Percentiles rank a stretch among this genome's conserved stretches.
These are phyloP conservation scores for Thielaviopsis cerberus DNA, from an alignment of 2,329 filamentous ascomycete genomes.

Conservation along the genomic window DNA sequence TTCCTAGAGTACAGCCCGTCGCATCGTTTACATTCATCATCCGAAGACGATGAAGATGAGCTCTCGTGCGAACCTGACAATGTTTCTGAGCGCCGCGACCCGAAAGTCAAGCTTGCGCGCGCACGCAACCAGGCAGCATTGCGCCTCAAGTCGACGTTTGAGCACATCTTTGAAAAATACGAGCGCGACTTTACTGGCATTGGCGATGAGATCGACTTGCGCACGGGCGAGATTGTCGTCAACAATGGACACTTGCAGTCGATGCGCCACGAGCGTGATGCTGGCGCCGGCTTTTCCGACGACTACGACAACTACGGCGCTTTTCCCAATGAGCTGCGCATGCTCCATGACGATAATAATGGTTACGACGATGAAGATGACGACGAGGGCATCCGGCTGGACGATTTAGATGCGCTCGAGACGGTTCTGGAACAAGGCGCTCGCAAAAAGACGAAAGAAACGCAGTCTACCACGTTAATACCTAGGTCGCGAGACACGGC, in stretches of 20 bases:
- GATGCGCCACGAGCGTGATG: constrained; percentile 38
- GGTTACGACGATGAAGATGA: constrained; percentile 20
- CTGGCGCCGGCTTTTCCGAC: constrained; percentile 20
- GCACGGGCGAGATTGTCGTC: constrained; percentile 65
- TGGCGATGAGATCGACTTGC: constrained; percentile 77
- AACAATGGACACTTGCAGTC: constrained; percentile 66
- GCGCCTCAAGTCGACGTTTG: constrained; percentile 66
- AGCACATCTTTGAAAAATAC: constrained; percentile 80
- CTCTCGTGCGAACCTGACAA: constrained; percentile 29
- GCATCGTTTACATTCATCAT: background rate
- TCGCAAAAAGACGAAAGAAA: background rate
- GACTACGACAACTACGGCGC: constrained; percentile 9
- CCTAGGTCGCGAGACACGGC: background rate
- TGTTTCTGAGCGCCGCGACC: constrained; percentile 29
- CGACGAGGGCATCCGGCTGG: constrained; percentile 20
- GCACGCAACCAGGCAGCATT: constrained; percentile 48
- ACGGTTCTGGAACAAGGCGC: background rate
- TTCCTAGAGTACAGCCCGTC: background rate
- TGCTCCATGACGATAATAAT: constrained; percentile 13
- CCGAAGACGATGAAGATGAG: constrained; percentile 27
- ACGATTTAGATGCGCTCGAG: constrained; percentile 15
- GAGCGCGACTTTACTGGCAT: constrained; percentile 62
- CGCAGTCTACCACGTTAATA: background rate
- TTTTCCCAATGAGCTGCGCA: constrained; percentile 10
- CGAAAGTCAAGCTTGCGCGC: constrained; percentile 38